These are phyloP conservation scores for Xenosphaeropsis pyriputrescens DNA, from an alignment of 2,329 filamentous ascomycete species.

Conservation along the genomic window DNA sequence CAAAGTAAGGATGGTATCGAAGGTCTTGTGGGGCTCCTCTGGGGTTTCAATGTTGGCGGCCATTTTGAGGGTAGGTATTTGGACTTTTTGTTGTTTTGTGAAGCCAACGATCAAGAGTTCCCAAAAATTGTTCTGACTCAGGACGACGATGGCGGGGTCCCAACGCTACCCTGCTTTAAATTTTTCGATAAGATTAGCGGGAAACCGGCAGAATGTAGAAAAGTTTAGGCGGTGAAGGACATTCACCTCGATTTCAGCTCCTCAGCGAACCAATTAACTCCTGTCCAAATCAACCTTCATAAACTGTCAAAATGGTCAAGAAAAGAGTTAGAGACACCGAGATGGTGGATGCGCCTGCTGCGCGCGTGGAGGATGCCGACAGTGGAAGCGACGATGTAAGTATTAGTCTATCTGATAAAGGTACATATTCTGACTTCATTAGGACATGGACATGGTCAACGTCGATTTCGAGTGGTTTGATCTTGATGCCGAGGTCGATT, in stretches of 20 bases:
- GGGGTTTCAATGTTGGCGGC: neutral
- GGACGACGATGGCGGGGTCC: too few relatives aligned
- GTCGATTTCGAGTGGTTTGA: conserved; percentile 99
- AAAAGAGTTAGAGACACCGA: conserved; percentile 18
- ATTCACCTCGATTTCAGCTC: neutral
- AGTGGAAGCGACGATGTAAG: conserved; percentile 17
- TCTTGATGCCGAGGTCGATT: conserved; percentile 77
- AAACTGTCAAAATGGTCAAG: conserved; percentile 16
- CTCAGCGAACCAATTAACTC: neutral
- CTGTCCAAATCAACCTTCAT: too few relatives aligned
- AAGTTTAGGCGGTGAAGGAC: neutral
- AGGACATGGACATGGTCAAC: conserved; percentile 86
- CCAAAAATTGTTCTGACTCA: too few relatives aligned
- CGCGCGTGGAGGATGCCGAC: conserved; percentile 9
- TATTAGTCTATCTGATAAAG: conserved; percentile 1
- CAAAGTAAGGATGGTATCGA: conserved; percentile 48
- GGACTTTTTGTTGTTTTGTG: too few relatives aligned
- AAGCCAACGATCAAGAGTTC: too few relatives aligned
- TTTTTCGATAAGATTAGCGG: too few relatives aligned
- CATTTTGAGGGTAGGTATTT: neutral
- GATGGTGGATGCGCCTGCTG: conserved; percentile 13
- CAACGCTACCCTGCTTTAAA: too few relatives aligned
- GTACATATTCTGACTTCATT: conserved; percentile 1
- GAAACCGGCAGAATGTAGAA: too few relatives aligned
- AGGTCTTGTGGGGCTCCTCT: neutral